Percentiles rank a stretch among this genome's conserved stretches.
phyloP scores from a whole-genome alignment of 1,284 basidiomycete genomes.

The Austroboletus rostrupii region DNA sequence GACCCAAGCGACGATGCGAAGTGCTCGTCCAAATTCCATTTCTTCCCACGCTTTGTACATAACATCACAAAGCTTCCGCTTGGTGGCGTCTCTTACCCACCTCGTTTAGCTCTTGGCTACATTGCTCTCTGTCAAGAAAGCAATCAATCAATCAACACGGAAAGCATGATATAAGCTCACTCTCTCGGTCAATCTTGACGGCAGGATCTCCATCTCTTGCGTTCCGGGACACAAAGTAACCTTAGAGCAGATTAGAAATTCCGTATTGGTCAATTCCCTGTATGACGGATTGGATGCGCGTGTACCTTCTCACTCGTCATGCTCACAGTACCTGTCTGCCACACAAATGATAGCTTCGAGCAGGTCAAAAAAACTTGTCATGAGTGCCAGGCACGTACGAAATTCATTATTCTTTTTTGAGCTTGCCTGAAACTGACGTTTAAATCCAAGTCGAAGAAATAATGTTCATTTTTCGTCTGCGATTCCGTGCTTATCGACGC shows the following conservation, averaged over 20 bases:
- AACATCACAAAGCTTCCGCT: slow-evolving; percentile 6
- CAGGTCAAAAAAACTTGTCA: background rate
- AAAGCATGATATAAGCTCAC: slow-evolving; percentile 20
- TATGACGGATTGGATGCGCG: slow-evolving; percentile 7
- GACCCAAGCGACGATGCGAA: slow-evolving; percentile 10
- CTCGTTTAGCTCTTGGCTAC: slow-evolving; percentile 40
- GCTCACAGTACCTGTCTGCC: slow-evolving; percentile 29
- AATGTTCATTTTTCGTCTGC: background rate
- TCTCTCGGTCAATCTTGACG: slow-evolving; percentile 36
- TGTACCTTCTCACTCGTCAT: slow-evolving; percentile 38
- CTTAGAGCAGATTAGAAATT: slow-evolving; percentile 22
- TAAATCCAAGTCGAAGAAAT: background rate
- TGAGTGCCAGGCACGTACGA: slow-evolving; percentile 14
- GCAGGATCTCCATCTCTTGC: slow-evolving; percentile 38
- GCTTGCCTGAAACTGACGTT: slow-evolving; percentile 9
- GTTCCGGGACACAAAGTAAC: slow-evolving; percentile 36
- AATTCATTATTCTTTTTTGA: slow-evolving; percentile 16
- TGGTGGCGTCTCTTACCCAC: slow-evolving; percentile 25
- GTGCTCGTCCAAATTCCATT: slow-evolving; percentile 12
- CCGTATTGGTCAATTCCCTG: background rate
- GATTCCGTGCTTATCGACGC: slow-evolving; percentile 4
- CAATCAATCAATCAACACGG: background rate
- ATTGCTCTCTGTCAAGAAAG: slow-evolving; percentile 30
- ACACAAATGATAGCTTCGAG: slow-evolving; percentile 26
- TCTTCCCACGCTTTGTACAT: slow-evolving; percentile 28